Evolutionary conservation across 2,329 filamentous ascomycete species (phyloP).

Genomic region (Colletotrichum costaricense): DNA sequence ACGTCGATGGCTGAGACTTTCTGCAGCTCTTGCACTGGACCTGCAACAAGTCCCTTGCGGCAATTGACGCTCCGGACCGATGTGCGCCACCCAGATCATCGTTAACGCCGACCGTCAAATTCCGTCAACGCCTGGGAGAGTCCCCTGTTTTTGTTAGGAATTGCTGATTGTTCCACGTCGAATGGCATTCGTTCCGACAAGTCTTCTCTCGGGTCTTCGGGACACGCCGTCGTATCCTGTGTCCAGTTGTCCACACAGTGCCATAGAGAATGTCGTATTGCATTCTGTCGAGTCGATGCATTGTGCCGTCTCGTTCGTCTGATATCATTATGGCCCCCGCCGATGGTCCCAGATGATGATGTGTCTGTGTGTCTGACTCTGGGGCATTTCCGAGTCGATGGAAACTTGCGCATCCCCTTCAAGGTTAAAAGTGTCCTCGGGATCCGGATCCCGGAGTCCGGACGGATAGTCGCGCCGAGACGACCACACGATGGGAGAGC

Average conservation of each 20-base stretch:
- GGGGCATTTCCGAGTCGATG: neutral
- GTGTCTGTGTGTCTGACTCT: neutral
- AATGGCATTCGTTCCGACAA: neutral
- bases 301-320: neutral
- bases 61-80: neutral
- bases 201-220: neutral
- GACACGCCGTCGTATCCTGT: neutral
- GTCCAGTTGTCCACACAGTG: neutral
- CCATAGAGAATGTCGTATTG: neutral
- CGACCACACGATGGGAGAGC: neutral
- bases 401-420: neutral
- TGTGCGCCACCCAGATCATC: neutral
- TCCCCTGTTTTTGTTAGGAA: neutral
- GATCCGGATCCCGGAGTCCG: neutral
- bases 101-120: neutral
- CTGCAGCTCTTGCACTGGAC: neutral
- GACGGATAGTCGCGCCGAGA: neutral
- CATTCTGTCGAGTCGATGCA: neutral
- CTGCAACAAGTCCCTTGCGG: neutral
- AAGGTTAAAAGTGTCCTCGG: neutral
- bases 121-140: neutral
- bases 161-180: neutral
- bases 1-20: neutral
- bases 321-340: neutral
- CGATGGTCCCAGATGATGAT: neutral